phyloP scores from a whole-genome alignment of 148 eudicot genomes.

The Rhododendron mucronatum region DNA sequence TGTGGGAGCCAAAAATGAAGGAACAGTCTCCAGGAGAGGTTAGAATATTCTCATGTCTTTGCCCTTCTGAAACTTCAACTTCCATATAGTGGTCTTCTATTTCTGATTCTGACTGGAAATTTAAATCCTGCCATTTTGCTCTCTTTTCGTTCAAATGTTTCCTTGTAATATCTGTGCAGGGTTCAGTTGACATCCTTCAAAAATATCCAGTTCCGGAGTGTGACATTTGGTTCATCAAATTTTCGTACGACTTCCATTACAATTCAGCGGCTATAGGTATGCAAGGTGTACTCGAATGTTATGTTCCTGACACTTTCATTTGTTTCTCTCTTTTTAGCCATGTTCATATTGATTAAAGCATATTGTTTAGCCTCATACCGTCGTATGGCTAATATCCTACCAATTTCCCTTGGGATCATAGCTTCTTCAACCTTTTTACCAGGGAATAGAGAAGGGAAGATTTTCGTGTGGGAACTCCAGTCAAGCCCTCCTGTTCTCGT shows the following conservation, averaged over 20 bases:
- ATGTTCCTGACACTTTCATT: background rate
- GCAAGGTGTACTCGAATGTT: background rate
- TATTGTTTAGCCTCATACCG: background rate
- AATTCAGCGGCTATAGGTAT: conserved; percentile 82
- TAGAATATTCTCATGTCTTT: conserved; percentile 21
- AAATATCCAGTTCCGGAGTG: conserved; percentile 95
- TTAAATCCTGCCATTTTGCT: background rate
- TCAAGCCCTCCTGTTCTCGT: conserved; percentile 88
- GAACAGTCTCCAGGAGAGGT: conserved; percentile 99
- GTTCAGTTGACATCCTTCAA: conserved; percentile 85
- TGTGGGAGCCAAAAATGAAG: conserved; percentile 97
- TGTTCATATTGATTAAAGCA: background rate
- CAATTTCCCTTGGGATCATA: background rate
- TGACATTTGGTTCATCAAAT: conserved; percentile 98
- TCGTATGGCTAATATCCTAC: background rate
- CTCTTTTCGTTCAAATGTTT: background rate
- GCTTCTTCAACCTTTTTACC: conserved; percentile 14
- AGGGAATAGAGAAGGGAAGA: conserved; percentile 96
- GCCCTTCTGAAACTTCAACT: background rate
- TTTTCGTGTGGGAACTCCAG: conserved; percentile 92
- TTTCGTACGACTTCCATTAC: conserved; percentile 86
- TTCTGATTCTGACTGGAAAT: background rate
- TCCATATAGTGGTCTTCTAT: background rate
- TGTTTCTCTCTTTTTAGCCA: too few relatives aligned
- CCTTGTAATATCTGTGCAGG: conserved; percentile 34